Conservation (phyloP, 306 rosid species). For the Cyclanthera cordifolia region DNA sequence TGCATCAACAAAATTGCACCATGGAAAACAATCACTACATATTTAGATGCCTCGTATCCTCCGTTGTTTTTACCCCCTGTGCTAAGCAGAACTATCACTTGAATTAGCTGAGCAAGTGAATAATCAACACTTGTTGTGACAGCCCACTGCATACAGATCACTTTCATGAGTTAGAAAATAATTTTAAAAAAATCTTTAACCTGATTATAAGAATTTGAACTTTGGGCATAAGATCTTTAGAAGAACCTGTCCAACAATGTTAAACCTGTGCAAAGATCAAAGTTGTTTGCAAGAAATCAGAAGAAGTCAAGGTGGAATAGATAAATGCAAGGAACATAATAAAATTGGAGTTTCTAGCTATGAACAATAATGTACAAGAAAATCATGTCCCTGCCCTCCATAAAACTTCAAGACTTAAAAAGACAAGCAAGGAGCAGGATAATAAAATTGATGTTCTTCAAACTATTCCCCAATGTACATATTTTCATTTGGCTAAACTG, state of each 20-base stretch:
- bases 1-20: slow-evolving; percentile 64
- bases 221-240: slow-evolving; percentile 3
- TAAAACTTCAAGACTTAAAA: neutral
- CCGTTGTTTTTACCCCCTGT: slow-evolving; percentile 79
- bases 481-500: neutral
- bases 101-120: slow-evolving; percentile 77
- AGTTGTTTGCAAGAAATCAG: slow-evolving; percentile 24
- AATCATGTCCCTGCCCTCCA: neutral
- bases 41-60: slow-evolving; percentile 68
- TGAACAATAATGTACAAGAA: neutral
- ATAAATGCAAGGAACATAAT: neutral
- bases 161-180: slow-evolving; percentile 7
- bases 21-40: slow-evolving; percentile 55
- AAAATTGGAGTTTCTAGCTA: neutral
- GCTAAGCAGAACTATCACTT: slow-evolving; percentile 81
- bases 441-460: neutral
- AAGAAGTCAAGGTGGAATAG: neutral
- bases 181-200: neutral
- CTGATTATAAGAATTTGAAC: slow-evolving; percentile 14
- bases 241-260: slow-evolving; percentile 95
- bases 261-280: slow-evolving; percentile 63
- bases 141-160: slow-evolving; percentile 80
- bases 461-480: neutral
- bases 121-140: slow-evolving; percentile 83
- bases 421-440: neutral